A percentile compares a stretch with the other conserved stretches of the same genome.
Evolutionary conservation across 345 rosid genomes (phyloP).

Genomic region (Euphorbia lathyris): DNA sequence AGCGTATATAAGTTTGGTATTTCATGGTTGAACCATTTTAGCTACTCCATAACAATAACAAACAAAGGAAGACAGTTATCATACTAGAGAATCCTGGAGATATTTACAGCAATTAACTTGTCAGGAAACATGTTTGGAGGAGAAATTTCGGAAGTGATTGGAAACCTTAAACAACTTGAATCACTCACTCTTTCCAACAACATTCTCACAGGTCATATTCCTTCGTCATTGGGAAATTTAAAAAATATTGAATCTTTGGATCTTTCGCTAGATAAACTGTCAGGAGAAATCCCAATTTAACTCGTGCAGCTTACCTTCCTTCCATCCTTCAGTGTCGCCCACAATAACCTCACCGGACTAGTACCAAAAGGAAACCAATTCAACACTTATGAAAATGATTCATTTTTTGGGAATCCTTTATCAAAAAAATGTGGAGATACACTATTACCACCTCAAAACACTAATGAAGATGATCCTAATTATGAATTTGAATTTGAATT

Average conservation of each 20-base stretch:
- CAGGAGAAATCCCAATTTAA: slow-evolving; percentile 14
- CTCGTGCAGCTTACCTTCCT: slow-evolving; percentile 9
- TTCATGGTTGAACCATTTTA: background rate
- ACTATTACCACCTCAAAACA: background rate
- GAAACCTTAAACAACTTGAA: background rate
- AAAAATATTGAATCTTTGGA: slow-evolving; percentile 17
- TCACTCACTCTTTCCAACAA: slow-evolving; percentile 16
- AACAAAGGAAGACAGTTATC: background rate
- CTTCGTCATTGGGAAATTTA: background rate
- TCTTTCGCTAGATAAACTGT: background rate
- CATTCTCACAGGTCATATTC: slow-evolving; percentile 6
- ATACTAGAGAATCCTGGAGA: background rate
- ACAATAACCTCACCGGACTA: slow-evolving; percentile 4
- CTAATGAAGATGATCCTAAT: background rate
- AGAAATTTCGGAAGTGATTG: slow-evolving; percentile 9
- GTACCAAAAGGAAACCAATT: background rate
- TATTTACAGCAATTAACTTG: slow-evolving; percentile 5
- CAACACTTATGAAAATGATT: background rate
- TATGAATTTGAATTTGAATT: background rate
- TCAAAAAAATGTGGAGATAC: background rate
- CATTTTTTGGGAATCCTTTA: background rate
- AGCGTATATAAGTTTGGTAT: background rate
- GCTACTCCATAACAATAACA: background rate
- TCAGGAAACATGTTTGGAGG: slow-evolving; percentile 19
- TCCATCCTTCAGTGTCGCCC: slow-evolving; percentile 4